Percentiles rank a stretch among this genome's conserved stretches.
phyloP scores from a whole-genome alignment of 1,139 yeast genomes.

The Lodderomyces theae region DNA sequence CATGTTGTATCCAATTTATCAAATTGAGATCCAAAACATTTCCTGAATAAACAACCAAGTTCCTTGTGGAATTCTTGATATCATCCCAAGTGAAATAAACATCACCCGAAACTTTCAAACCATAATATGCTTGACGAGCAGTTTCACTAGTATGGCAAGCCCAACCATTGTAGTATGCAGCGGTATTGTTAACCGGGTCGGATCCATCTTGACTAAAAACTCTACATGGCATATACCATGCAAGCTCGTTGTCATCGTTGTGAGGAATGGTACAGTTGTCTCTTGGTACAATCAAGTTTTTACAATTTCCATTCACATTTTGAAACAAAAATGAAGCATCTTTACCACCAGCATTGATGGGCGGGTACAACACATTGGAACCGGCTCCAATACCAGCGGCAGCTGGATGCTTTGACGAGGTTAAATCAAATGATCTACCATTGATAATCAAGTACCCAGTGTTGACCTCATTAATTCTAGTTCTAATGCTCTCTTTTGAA shows the following conservation, averaged over 20 bases:
- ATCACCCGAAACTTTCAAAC: constrained; percentile 62
- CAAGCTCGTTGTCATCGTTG: constrained; percentile 59
- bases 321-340: constrained; percentile 91
- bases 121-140: constrained; percentile 70
- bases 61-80: constrained; percentile 64
- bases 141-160: constrained; percentile 79
- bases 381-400: constrained; percentile 74
- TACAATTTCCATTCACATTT: constrained; percentile 93
- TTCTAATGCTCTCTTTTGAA: constrained; percentile 44
- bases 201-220: constrained; percentile 69
- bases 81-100: constrained; percentile 92
- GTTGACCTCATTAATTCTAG: constrained; percentile 57
- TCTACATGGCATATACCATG: constrained; percentile 97
- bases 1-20: constrained; percentile 67
- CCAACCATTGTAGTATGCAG: constrained; percentile 72
- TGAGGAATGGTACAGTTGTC: constrained; percentile 69
- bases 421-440: constrained; percentile 76
- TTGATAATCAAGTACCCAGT: constrained; percentile 69
- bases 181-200: constrained; percentile 57
- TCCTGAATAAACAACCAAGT: constrained; percentile 84
- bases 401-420: constrained; percentile 70
- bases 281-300: constrained; percentile 73
- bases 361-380: constrained; percentile 76
- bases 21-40: constrained; percentile 78
- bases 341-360: constrained; percentile 81